Base-by-base conservation (phyloP, 2,329 filamentous ascomycete genomes). In the Didymella keratinophila region DNA sequence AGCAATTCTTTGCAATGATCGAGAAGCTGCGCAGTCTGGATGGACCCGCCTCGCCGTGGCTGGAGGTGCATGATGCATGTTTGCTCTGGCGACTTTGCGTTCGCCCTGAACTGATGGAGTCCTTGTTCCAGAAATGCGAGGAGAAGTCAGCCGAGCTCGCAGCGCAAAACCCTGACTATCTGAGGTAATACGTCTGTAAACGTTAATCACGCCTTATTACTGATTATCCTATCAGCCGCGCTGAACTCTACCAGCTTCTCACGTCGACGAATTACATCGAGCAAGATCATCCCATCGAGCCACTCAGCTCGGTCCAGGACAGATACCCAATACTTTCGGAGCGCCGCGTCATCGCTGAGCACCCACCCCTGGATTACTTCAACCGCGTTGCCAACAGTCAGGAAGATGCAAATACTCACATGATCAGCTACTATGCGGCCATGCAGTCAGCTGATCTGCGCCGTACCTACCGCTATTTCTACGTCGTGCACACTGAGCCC, bases 1-100 rank as follows among this genome's bases (percentile, higher is more conserved):
- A 76, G n/a, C 58, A 64, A 0, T 78, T 78, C 57, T 57, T 74
- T 27, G 60, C 65, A 6, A 73, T 72, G 37, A 67, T 74, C 27
- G 67, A 70, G 37, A 32, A 32, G 42, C 63, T 71, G 16, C 60
- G 63, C 11, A 52, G 60, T 8, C 27, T 67, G 1, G 58, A 51
- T 14, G 64, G 65, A 4, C 58, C 65, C 16, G 27, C 53, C 16
- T 64, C 63, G 21, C 58, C 62, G 3, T 62, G 56, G 51, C 65
- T 68, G 21, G 57, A 58, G 9, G 60, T 70, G 2, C 32, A 67
- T 16, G 67, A 74, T 27, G 66, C 66, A 3, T 61, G 50, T 21
- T 14, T 76, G 9, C 60, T 69, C 14, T 76, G 74, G 74, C 70
- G 74, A 32, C 58, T 76, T 11, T 74, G 69, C 12, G 67, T 69